Percentiles rank a stretch among this genome's conserved stretches.
Evolutionary conservation across 176 grass and related monocot genomes (phyloP).

Genomic region (Chrysopogon serrulatus): DNA sequence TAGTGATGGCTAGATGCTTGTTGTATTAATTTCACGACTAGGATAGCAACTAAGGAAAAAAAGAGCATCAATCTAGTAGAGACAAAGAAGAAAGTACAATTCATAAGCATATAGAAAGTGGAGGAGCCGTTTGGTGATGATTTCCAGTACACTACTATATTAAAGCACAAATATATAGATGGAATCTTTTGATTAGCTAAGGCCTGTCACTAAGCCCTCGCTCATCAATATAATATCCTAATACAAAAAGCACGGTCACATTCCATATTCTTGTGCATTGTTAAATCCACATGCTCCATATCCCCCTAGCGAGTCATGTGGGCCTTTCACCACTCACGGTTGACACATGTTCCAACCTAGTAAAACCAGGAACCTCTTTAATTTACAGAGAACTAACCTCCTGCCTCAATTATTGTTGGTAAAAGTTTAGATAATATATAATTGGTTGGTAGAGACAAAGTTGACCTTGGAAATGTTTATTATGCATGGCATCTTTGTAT

Average conservation of each 20-base stretch:
- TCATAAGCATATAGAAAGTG: constrained; percentile 32
- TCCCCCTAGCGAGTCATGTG: constrained; percentile 1
- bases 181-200: constrained; percentile 51
- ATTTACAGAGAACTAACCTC: constrained; percentile 13
- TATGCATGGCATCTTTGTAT: constrained; percentile 31
- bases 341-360: constrained; percentile 27
- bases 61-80: constrained; percentile 31
- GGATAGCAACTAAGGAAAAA: constrained; percentile 13
- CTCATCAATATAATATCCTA: constrained; percentile 48
- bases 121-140: constrained; percentile 29
- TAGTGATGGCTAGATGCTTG: constrained; percentile 14
- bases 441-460: constrained; percentile 39
- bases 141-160: constrained; percentile 13
- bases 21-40: constrained; percentile 25
- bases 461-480: constrained; percentile 27
- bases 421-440: constrained; percentile 25
- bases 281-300: constrained; percentile 32
- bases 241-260: constrained; percentile 27
- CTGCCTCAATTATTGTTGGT: constrained; percentile 31
- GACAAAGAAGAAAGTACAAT: constrained; percentile 42
- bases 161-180: constrained; percentile 26
- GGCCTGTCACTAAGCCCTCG: constrained; percentile 37
- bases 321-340: constrained; percentile 22
- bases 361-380: constrained; percentile 19
- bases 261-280: constrained; percentile 45